Conservation (phyloP, 2,329 filamentous ascomycete genomes). For the Dothideomycetidae sp. region DNA sequence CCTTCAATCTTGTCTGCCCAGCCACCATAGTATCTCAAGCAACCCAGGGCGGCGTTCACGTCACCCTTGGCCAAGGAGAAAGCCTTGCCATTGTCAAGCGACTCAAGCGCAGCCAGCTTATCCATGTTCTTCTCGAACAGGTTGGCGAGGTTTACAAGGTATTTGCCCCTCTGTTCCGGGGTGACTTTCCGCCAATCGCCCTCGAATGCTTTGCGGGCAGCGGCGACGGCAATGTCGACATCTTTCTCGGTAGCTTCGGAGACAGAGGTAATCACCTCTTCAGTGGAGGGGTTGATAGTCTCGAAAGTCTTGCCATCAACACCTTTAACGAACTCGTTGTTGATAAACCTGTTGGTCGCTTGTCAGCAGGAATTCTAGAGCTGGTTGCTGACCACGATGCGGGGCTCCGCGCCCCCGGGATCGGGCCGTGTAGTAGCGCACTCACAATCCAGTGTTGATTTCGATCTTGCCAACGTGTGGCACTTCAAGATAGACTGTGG, state of each 20-base stretch:
- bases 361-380: neutral
- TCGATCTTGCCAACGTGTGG: slow-evolving; percentile 47
- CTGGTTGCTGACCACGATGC: neutral
- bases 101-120: slow-evolving; percentile 66
- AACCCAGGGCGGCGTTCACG: slow-evolving; percentile 50
- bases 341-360: slow-evolving; percentile 65
- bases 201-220: slow-evolving; percentile 75
- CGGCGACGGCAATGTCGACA: slow-evolving; percentile 62
- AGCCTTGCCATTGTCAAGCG: slow-evolving; percentile 78
- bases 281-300: slow-evolving; percentile 75
- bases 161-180: slow-evolving; percentile 54
- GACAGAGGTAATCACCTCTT: slow-evolving; percentile 30
- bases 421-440: slow-evolving; percentile 12
- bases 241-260: slow-evolving; percentile 77
- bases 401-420: neutral
- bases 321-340: slow-evolving; percentile 76
- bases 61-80: slow-evolving; percentile 64
- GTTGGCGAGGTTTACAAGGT: slow-evolving; percentile 64
- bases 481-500: slow-evolving; percentile 51
- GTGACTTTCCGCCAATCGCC: slow-evolving; percentile 53
- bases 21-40: slow-evolving; percentile 74
- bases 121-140: slow-evolving; percentile 66
- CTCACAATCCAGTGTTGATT: slow-evolving; percentile 41
- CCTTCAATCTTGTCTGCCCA: slow-evolving; percentile 88
- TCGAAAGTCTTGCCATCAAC: slow-evolving; percentile 84